Conservation (phyloP, 2,329 filamentous ascomycete species). For the Fusarium austroafricanum region DNA sequence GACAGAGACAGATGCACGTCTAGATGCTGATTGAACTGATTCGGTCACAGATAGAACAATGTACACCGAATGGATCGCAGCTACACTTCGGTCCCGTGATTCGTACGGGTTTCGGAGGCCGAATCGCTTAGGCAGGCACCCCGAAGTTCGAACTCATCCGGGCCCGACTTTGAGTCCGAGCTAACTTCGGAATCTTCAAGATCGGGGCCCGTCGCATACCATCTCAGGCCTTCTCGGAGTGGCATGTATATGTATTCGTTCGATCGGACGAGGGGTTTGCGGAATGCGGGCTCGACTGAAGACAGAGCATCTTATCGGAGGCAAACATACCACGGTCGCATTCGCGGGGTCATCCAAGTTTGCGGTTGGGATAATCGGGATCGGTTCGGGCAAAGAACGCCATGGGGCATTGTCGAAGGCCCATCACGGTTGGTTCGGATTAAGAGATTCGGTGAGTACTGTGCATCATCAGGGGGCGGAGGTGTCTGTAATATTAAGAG, state of each 20-base stretch:
- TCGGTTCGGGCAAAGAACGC: background rate
- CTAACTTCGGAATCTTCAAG: background rate
- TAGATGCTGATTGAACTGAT: background rate
- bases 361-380: background rate
- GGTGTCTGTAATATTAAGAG: background rate
- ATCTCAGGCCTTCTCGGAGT: background rate
- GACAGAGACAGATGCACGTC: background rate
- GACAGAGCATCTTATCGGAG: background rate
- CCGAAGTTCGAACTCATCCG: too few relatives aligned
- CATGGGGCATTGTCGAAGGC: background rate
- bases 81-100: background rate
- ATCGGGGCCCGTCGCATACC: background rate
- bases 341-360: background rate
- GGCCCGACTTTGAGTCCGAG: background rate
- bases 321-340: background rate
- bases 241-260: background rate
- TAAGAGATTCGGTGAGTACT: background rate
- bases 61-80: background rate
- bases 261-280: background rate
- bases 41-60: background rate
- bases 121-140: background rate
- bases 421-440: background rate
- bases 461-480: accelerated
- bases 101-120: background rate
- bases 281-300: background rate